A percentile compares a stretch with the other conserved stretches of the same genome.
These are phyloP conservation scores for Lagenidium sp. DNA, from an alignment of 352 stramenopile species.

Conservation along the genomic window DNA sequence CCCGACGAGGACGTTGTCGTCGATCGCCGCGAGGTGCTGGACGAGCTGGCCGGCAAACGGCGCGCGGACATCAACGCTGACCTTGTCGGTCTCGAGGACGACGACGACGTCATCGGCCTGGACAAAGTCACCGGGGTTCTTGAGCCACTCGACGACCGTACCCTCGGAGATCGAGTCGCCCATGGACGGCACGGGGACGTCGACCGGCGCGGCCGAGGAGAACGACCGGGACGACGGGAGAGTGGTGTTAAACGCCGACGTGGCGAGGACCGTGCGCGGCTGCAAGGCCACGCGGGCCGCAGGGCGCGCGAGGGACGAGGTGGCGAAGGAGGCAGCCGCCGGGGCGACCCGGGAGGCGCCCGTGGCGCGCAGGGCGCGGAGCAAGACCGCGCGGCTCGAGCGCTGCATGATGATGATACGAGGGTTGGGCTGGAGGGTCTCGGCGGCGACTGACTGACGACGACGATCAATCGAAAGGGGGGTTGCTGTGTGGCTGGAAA, in stretches of 20 bases:
- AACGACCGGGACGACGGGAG: constrained; percentile 18
- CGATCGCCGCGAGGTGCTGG: constrained; percentile 85
- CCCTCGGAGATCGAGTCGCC: constrained; percentile 97
- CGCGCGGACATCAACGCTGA: constrained; percentile 86
- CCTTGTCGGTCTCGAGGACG: constrained; percentile 99
- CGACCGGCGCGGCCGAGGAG: constrained; percentile 21
- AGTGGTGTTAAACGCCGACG: too few species aligned
- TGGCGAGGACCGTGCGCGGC: neutral
- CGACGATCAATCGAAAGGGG: neutral
- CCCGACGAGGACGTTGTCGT: constrained; percentile 95
- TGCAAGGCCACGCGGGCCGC: neutral
- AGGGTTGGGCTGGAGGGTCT: too few species aligned
- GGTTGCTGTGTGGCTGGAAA: neutral
- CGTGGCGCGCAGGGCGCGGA: constrained; percentile 6
- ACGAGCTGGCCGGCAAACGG: constrained; percentile 82
- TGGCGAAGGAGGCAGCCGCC: neutral
- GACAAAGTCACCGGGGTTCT: constrained; percentile 90
- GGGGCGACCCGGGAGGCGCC: neutral
- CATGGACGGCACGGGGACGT: constrained; percentile 85
- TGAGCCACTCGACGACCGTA: constrained; percentile 95
- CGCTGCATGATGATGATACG: constrained; percentile 21
- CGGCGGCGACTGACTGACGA: too few species aligned
- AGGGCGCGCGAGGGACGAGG: neutral
- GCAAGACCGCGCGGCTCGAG: constrained; percentile 12
- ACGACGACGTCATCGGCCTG: constrained; percentile 95